phyloP scores from a whole-genome alignment of 2,329 filamentous ascomycete genomes.

The Clonostachys solani region DNA sequence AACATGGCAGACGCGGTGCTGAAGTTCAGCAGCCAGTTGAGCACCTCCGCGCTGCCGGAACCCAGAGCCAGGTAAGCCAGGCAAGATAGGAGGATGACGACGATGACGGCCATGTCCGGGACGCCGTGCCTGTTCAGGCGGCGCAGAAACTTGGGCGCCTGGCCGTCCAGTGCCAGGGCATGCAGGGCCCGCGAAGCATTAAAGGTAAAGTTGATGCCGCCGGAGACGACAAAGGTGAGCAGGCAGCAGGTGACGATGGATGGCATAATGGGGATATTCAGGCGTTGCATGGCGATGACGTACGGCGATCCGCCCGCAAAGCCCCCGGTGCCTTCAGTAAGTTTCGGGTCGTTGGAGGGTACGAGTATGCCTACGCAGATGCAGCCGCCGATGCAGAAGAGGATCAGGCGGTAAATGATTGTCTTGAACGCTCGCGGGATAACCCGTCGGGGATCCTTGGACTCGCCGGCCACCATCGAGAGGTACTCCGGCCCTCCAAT shows the following conservation, averaged over 20 bases:
- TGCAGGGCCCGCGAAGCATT: slow-evolving; percentile 12
- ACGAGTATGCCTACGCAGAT: slow-evolving; percentile 45
- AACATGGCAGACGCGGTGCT: slow-evolving; percentile 1
- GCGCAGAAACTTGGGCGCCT: slow-evolving; percentile 5
- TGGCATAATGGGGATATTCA: slow-evolving; percentile 30
- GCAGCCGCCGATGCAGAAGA: slow-evolving; percentile 64
- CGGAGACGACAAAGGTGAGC: slow-evolving; percentile 33
- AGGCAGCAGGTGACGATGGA: slow-evolving; percentile 32
- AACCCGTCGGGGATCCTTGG: slow-evolving; percentile 30
- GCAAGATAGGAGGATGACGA: not conserved
- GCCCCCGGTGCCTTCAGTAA: not conserved
- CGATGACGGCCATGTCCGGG: not conserved
- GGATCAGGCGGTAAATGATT: slow-evolving; percentile 65
- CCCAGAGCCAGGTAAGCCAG: not conserved
- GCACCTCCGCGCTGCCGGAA: not conserved
- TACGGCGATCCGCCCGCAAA: slow-evolving; percentile 16
- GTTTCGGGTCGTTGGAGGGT: not conserved
- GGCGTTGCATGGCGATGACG: slow-evolving; percentile 29
- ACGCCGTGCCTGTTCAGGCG: slow-evolving; percentile 1
- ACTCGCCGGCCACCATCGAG: slow-evolving; percentile 56
- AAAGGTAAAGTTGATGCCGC: slow-evolving; percentile 32
- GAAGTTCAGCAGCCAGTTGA: slow-evolving; percentile 3
- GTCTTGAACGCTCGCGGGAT: slow-evolving; percentile 56
- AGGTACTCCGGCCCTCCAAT: slow-evolving; percentile 55
- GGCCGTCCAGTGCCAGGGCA: slow-evolving; percentile 5